These are phyloP conservation scores for Apophysomyces ossiformis DNA, from an alignment of 371 early-diverging fungal species.

Conservation along the genomic window DNA sequence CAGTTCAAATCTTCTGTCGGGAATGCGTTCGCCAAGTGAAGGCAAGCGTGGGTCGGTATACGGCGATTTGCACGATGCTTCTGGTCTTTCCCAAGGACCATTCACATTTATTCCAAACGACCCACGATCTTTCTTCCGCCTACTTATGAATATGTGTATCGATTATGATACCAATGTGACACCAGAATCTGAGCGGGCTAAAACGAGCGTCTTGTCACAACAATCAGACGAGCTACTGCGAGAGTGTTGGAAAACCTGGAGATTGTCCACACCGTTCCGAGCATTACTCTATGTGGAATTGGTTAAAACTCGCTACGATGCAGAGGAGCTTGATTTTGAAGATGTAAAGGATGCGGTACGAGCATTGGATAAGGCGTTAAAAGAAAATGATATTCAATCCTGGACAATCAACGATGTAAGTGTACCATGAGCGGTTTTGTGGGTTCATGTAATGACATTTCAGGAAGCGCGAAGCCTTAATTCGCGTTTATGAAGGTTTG, in stretches of 20 bases:
- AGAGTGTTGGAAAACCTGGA: slow-evolving; percentile 67
- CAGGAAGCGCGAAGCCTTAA: slow-evolving; percentile 23
- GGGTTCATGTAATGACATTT: not conserved
- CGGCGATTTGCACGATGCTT: not conserved
- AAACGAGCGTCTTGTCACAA: slow-evolving; percentile 42
- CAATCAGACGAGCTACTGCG: slow-evolving; percentile 56
- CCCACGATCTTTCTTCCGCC: slow-evolving; percentile 48
- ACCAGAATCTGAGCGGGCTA: slow-evolving; percentile 39
- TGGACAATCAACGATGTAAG: slow-evolving; percentile 49
- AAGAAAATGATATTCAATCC: slow-evolving; percentile 26
- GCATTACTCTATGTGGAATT: slow-evolving; percentile 61
- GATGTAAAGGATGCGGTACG: slow-evolving; percentile 42
- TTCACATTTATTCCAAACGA: slow-evolving; percentile 51
- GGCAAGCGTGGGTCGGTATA: not conserved
- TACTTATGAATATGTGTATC: slow-evolving; percentile 48
- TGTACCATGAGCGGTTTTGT: not conserved
- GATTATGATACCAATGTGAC: slow-evolving; percentile 38
- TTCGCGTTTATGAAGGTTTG: slow-evolving; percentile 25
- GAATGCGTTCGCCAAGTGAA: slow-evolving; percentile 1
- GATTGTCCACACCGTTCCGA: slow-evolving; percentile 60
- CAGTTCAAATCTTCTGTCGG: slow-evolving; percentile 14
- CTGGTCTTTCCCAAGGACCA: slow-evolving; percentile 4
- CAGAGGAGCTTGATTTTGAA: slow-evolving; percentile 34
- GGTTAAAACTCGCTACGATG: slow-evolving; percentile 47
- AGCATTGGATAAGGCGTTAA: slow-evolving; percentile 30